Base-by-base conservation (phyloP, 768 basidiomycete species). In the Amanita inopinata region DNA sequence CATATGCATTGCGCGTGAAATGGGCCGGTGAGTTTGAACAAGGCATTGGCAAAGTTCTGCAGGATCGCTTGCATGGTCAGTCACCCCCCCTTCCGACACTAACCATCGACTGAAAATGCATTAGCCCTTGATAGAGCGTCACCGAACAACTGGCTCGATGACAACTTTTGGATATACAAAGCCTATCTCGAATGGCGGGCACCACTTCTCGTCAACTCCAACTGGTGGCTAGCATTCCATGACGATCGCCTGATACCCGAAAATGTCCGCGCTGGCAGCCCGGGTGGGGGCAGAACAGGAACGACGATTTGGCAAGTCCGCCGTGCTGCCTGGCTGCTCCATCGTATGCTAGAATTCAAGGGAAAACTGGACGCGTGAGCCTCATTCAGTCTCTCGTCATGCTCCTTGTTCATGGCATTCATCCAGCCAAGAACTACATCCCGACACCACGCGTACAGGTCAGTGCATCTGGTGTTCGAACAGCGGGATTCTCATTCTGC, bases 171-270 rank as follows among this genome's bases (percentile, higher is more conserved):
- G 94, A 63, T 78, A 45, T 78, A 83, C 52, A 83, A 83, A 52
- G 79, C 88, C 1, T 98, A 98, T 59, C 78, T 85, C 37, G 83
- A 87, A 61, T 89, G 82, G 80, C 74, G 93, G 23, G 75, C 76
- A 0, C 91, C 93, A 0, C 65, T 98, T 8, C 67, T 86, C 43
- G 63, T 98, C 50, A 83, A 97, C 58, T 93, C 91, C 2, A 97
- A 96, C 55, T 97, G 92, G 92, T 97, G 93, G 93, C 66, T 96
- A 17, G 69, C 88, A 2, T 85, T 92, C 56, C 65, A 71, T 32
- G 80, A 93, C 47, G 91, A 96, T 60, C 55, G 70, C 2, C 64
- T 54, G 14, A 70, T 86, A 32, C 90, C 82, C 5, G 60, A 55
- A 5, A 58, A 55, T 35, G 64, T 64, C 10, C 51, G 64, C 15